Conservation (phyloP, 2,329 filamentous ascomycete species). For the Claviceps fusiformis region DNA sequence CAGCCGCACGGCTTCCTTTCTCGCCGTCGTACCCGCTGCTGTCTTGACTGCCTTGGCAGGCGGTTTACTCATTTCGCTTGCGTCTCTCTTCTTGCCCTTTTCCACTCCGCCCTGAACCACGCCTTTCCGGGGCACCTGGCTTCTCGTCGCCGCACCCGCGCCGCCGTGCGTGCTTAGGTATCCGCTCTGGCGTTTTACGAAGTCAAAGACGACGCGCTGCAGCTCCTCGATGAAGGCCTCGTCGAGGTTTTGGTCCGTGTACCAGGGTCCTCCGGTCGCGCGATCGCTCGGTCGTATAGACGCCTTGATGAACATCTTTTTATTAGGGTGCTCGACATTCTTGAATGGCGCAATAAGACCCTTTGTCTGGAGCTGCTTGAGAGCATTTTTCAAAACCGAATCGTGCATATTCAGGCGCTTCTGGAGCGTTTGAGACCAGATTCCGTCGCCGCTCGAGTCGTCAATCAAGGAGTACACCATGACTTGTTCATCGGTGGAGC, state of each 20-base stretch:
- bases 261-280: slow-evolving; percentile 89
- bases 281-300: slow-evolving; percentile 75
- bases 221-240: slow-evolving; percentile 74
- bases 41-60: slow-evolving; percentile 16
- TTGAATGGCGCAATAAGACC: slow-evolving; percentile 79
- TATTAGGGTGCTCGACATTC: slow-evolving; percentile 77
- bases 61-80: slow-evolving; percentile 23
- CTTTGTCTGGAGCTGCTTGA: slow-evolving; percentile 74
- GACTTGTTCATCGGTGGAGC: slow-evolving; percentile 58
- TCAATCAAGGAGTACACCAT: slow-evolving; percentile 86
- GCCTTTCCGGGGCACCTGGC: slow-evolving; percentile 42
- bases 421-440: slow-evolving; percentile 83
- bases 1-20: slow-evolving; percentile 28
- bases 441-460: slow-evolving; percentile 67
- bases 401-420: slow-evolving; percentile 71
- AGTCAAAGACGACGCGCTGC: slow-evolving; percentile 58
- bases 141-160: slow-evolving; percentile 17
- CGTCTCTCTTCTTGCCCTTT: slow-evolving; percentile 37
- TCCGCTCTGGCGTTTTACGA: slow-evolving; percentile 60
- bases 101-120: slow-evolving; percentile 34
- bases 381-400: slow-evolving; percentile 61
- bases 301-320: slow-evolving; percentile 93
- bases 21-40: neutral
- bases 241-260: slow-evolving; percentile 81
- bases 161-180: slow-evolving; percentile 33